These are phyloP conservation scores for Aspergillus sp. DNA, from an alignment of 2,329 filamentous ascomycete species.

Conservation along the genomic window DNA sequence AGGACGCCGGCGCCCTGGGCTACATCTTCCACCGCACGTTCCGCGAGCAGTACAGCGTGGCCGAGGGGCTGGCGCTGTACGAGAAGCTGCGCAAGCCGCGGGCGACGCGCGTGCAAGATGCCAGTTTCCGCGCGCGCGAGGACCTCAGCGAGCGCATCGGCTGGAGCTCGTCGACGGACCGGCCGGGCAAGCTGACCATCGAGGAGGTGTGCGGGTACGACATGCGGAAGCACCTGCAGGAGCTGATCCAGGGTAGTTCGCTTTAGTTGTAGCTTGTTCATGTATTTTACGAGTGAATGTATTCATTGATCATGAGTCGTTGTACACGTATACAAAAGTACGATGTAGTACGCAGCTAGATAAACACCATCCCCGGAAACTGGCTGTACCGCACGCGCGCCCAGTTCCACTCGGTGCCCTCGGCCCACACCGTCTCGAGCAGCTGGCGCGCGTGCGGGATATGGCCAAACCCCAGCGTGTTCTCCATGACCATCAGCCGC, in stretches of 20 bases:
- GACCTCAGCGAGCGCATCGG: constrained; percentile 31
- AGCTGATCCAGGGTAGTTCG: not conserved
- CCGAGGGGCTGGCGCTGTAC: constrained; percentile 24
- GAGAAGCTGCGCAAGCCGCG: constrained; percentile 28
- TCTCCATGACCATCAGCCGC: constrained; percentile 45
- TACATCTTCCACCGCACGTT: constrained; percentile 32
- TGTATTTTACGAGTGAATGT: not conserved
- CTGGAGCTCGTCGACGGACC: constrained; percentile 25
- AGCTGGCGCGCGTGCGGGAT: constrained; percentile 42
- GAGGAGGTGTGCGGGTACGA: constrained; percentile 34
- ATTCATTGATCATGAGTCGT: not conserved
- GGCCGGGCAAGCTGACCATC: constrained; percentile 31
- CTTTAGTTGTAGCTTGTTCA: not conserved
- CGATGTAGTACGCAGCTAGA: constrained; percentile 11
- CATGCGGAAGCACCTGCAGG: constrained; percentile 8
- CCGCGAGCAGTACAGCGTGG: constrained; percentile 16
- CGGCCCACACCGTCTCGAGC: constrained; percentile 42
- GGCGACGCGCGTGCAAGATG: constrained; percentile 30
- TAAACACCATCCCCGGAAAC: constrained; percentile 28
- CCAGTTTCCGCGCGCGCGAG: constrained; percentile 25
- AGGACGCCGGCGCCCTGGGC: constrained; percentile 41
- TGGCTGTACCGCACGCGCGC: constrained; percentile 27
- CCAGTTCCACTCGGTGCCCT: constrained; percentile 25
- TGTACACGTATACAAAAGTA: not conserved
- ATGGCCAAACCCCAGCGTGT: constrained; percentile 45